Evolutionary conservation across 192 early-diverging fungal species (phyloP).

Genomic region (Podila minutissima): DNA sequence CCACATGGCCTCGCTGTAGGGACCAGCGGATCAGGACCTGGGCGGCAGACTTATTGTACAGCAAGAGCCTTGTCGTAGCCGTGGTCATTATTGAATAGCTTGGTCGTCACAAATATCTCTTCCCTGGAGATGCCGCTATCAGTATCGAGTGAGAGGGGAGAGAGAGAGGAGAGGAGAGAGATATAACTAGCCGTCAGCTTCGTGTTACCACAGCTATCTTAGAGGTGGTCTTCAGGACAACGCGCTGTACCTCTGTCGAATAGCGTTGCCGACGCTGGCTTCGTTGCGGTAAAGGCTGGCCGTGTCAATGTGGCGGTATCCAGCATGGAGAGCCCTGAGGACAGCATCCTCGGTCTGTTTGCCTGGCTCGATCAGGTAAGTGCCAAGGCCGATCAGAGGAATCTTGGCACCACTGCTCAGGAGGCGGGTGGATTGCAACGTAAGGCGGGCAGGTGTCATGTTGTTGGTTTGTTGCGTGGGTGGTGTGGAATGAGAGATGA

Average conservation of each 20-base stretch:
- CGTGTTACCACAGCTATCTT: too few relatives aligned
- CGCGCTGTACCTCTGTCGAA: constrained; percentile 50
- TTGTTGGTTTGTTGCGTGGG: constrained; percentile 12
- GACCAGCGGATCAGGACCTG: constrained; percentile 70
- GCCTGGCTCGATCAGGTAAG: constrained; percentile 51
- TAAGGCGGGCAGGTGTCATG: not conserved
- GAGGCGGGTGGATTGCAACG: constrained; percentile 30
- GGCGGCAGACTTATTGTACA: constrained; percentile 63
- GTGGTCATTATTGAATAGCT: constrained; percentile 65
- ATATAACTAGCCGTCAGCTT: too few relatives aligned
- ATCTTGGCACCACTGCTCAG: constrained; percentile 32
- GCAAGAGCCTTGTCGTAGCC: constrained; percentile 56
- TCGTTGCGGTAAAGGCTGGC: constrained; percentile 57
- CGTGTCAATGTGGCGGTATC: constrained; percentile 67
- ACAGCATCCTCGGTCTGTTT: constrained; percentile 52
- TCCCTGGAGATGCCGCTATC: constrained; percentile 57
- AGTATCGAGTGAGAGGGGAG: not conserved
- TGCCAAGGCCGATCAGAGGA: constrained; percentile 52
- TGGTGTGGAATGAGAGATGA: not conserved
- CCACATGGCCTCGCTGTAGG: constrained; percentile 64
- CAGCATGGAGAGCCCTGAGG: constrained; percentile 56
- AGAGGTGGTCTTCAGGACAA: not conserved
- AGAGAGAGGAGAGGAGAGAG: too few relatives aligned
- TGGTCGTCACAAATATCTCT: constrained; percentile 72
- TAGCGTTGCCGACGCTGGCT: constrained; percentile 54